Evolutionary conservation across 208 protist species (phyloP), one percentile per base, ranked within the genome.

Genomic region (Borovskyia barvae): DNA sequence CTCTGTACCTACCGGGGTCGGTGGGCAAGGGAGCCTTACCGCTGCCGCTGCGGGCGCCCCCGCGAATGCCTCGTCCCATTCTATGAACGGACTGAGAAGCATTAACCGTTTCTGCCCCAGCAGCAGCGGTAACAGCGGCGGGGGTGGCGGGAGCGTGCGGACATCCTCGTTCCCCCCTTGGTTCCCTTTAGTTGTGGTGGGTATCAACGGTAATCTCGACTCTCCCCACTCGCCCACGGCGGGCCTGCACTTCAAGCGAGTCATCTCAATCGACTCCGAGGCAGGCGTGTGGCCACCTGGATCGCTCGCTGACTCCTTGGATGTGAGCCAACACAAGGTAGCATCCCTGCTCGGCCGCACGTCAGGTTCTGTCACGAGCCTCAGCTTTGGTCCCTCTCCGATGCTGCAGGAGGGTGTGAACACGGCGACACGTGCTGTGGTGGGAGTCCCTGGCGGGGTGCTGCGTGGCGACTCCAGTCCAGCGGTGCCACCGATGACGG

Each of bases 221-320:
- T 62, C 63, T 0, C 51, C 51, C 4, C 63, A 45, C 20, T 69
- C 70, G 14, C 57, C 57, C n/a, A 24, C 50, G 1, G 41, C 45
- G 0, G 67, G 53, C 19, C 24, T 67, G 60, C 58, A 70, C n/a
- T 72, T 76, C 28, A 57, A 76, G 33, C 63, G 63, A 3, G 61
- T 71, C 43, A 47, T 71, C 30, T 66, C 63, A 2, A 32, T 72
- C 26, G 63, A 66, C 63, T 72, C 63, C 8, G 57, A 66, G 36
- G 41, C 36, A 15, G 63, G 54, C 22, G 41, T 47, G 15, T 70
- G 63, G 63, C 54, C 40, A 17, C 63, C 50, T 14, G 63, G 53
- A 12, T 69, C 53, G 37, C 30, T 69, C 37, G 53, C 53, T 24
- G 63, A 69, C 63, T 69, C 63, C 12, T 36, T 69, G 0, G 63